phyloP scores from a whole-genome alignment of 2,329 filamentous ascomycete species.

The Trichoderma koningiopsis region DNA sequence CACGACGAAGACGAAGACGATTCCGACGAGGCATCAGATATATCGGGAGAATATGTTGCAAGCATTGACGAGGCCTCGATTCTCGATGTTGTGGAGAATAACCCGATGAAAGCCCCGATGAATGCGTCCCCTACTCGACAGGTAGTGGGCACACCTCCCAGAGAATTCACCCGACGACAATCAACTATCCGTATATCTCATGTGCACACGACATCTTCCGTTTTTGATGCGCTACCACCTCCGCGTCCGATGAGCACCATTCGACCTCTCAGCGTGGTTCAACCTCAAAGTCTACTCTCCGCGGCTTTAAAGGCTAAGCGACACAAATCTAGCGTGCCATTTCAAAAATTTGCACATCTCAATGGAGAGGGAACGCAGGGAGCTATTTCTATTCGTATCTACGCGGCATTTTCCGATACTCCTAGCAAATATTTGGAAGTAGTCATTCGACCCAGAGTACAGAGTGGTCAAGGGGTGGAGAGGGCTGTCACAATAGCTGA shows the following conservation, averaged over 20 bases:
- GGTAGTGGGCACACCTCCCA: conserved; percentile 65
- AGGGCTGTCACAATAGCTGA: conserved; percentile 73
- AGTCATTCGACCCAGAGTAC: conserved; percentile 68
- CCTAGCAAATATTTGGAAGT: conserved; percentile 70
- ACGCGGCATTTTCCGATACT: conserved; percentile 69
- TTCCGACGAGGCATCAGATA: conserved; percentile 63
- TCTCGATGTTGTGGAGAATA: conserved; percentile 64
- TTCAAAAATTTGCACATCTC: conserved; percentile 74
- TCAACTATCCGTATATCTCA: conserved; percentile 66
- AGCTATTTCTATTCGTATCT: conserved; percentile 75
- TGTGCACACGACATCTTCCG: conserved; percentile 56
- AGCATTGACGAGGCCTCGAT: conserved; percentile 73
- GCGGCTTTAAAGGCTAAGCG: conserved; percentile 73
- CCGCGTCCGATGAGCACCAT: conserved; percentile 68
- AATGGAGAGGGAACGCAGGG: conserved; percentile 78
- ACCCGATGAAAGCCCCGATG: conserved; percentile 45
- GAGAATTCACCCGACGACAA: conserved; percentile 60
- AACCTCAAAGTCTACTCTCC: conserved; percentile 71
- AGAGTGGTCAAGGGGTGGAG: conserved; percentile 64
- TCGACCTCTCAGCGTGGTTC: conserved; percentile 65
- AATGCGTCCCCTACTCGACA: conserved; percentile 57
- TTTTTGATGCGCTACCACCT: conserved; percentile 69
- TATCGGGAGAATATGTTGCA: conserved; percentile 65
- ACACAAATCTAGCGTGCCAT: conserved; percentile 68
- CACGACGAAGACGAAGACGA: conserved; percentile 61